Base-by-base conservation (phyloP, 768 basidiomycete species). In the Boletus tylopilopsis region DNA sequence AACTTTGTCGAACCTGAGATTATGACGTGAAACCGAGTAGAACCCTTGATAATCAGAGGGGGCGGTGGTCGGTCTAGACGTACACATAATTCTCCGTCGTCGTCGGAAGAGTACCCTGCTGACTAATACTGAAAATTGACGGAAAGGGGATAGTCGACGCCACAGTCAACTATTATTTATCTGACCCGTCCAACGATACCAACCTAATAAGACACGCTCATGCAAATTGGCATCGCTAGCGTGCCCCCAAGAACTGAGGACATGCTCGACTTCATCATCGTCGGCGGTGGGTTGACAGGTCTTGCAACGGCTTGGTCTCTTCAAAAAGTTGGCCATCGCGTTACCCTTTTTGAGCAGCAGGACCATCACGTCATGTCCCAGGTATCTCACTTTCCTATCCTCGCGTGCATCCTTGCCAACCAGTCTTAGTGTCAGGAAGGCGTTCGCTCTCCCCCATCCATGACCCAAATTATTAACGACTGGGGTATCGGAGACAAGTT, bases 231-330 rank as follows among this genome's bases (percentile, higher is more conserved):
- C n/a, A 33, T 51, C 6, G 30, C 42, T 12, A 47, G 50, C 27
- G 38, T 51, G 1, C 38, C 51, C 7, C 47, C 30, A 21, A 35
- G 58, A 10, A 23, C 37, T 7, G 51, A 50, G 13, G 51, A 66
- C 38, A n/a, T 45, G 19, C 54, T 66, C 35, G 33, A 52, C 34
- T 62, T 64, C 6, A 3, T 59, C 47, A 40, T 64, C 49, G 60
- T 64, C 12, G 64, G 64, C 8, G 64, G 62, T 2, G 60, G 56
- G 33, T 70, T 83, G 12, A 71, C 76, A 30, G 84, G 83, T 10
- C 72, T 84, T 27, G 73, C 82, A 2, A 66, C 75, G 8, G 82
- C 82, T 0, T 80, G 73, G 58, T 68, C 77, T 2, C 71, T 86
- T 19, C 71, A 68, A 23, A 70, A 68, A 51, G 75, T 73, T 0